These are phyloP conservation scores for Echinosophora koreensis DNA, from an alignment of 306 rosid genomes.

Conservation along the genomic window DNA sequence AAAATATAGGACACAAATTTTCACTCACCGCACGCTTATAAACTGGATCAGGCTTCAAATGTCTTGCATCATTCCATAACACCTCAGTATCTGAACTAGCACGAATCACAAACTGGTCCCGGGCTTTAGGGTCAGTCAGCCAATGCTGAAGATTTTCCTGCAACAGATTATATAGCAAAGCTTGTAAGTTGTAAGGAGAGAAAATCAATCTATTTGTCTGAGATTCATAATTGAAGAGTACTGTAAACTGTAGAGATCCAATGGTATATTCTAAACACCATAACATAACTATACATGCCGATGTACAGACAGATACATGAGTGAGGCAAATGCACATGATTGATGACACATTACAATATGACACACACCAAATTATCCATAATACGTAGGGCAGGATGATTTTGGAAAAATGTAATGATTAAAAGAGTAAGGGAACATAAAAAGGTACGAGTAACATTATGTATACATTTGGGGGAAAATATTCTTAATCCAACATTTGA, in stretches of 20 bases:
- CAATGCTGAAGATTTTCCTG: slow-evolving; percentile 85
- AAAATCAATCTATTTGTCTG: not conserved
- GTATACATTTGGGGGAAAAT: not conserved
- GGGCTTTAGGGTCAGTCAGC: slow-evolving; percentile 77
- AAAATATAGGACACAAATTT: not conserved
- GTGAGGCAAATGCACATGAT: not conserved
- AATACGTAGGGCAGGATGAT: not conserved
- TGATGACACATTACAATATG: not conserved
- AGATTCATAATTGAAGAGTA: not conserved
- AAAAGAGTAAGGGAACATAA: not conserved
- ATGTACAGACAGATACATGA: not conserved
- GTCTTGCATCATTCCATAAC: slow-evolving; percentile 81
- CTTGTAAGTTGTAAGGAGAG: slow-evolving; percentile 1
- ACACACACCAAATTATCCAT: slow-evolving; percentile 4
- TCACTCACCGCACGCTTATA: slow-evolving; percentile 68
- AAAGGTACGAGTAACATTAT: not conserved
- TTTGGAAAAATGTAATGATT: not conserved
- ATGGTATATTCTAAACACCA: slow-evolving; percentile 1
- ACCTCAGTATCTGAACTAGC: slow-evolving; percentile 80
- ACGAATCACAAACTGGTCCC: slow-evolving; percentile 81
- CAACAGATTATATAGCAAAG: slow-evolving; percentile 29
- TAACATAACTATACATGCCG: not conserved
- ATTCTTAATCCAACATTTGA: not conserved
- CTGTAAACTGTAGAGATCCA: not conserved
- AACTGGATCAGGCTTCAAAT: slow-evolving; percentile 78